These are phyloP conservation scores for Botrytis hyacinthi DNA, from an alignment of 2,329 filamentous ascomycete genomes.

Conservation along the genomic window DNA sequence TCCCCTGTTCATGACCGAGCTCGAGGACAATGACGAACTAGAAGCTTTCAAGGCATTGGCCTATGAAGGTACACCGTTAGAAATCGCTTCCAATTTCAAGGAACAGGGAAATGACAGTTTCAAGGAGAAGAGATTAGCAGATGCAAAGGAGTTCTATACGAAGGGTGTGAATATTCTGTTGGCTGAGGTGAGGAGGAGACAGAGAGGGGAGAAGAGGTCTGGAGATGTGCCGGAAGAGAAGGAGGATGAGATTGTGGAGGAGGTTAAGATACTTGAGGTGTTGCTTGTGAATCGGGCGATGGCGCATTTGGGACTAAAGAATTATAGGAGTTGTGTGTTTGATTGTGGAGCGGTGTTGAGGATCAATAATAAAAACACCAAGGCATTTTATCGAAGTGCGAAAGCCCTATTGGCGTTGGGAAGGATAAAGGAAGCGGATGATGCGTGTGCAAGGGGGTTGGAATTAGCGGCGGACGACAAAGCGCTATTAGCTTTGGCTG, in stretches of 20 bases:
- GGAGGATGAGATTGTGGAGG: conserved; percentile 41
- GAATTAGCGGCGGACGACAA: conserved; percentile 68
- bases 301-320: conserved; percentile 83
- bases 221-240: conserved; percentile 43
- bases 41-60: conserved; percentile 87
- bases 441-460: conserved; percentile 73
- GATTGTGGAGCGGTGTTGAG: conserved; percentile 80
- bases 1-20: conserved; percentile 93
- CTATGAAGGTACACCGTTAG: conserved; percentile 85
- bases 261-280: conserved; percentile 67
- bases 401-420: conserved; percentile 75
- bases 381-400: conserved; percentile 86
- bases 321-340: conserved; percentile 81
- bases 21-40: conserved; percentile 80
- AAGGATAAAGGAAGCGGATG: conserved; percentile 75
- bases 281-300: conserved; percentile 85
- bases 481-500: conserved; percentile 59
- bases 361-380: conserved; percentile 77
- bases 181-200: conserved; percentile 58
- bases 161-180: conserved; percentile 77
- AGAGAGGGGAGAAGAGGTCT: conserved; percentile 44
- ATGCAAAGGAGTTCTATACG: conserved; percentile 88
- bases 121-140: conserved; percentile 66
- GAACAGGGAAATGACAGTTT: conserved; percentile 92
- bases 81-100: conserved; percentile 82